These are phyloP conservation scores for Neofusicoccum umdonicola DNA, from an alignment of 2,329 filamentous ascomycete genomes.

Conservation along the genomic window DNA sequence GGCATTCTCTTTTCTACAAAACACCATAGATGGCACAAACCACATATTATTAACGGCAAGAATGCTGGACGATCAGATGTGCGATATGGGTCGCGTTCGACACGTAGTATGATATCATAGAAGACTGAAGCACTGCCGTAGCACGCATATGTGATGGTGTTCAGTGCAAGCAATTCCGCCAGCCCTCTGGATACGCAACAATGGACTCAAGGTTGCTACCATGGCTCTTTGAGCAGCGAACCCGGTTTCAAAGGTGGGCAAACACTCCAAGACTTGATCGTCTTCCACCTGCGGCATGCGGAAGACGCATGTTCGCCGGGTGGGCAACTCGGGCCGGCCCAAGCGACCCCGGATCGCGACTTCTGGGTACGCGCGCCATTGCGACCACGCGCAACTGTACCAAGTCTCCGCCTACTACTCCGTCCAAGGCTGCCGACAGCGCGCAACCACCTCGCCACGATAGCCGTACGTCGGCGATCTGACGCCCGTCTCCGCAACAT, in stretches of 20 bases:
- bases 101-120: too few species aligned
- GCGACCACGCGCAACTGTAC: background rate
- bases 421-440: background rate
- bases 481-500: background rate
- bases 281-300: background rate
- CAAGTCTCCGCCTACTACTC: too few species aligned
- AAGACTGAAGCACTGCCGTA: too few species aligned
- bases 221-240: background rate
- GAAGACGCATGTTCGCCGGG: slow-evolving; percentile 2
- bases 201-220: background rate
- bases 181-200: too few species aligned
- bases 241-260: background rate
- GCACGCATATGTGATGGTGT: too few species aligned
- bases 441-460: too few species aligned
- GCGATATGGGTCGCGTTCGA: too few species aligned
- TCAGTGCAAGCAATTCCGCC: too few species aligned
- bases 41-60: slow-evolving; percentile 7
- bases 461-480: background rate
- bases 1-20: background rate
- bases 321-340: slow-evolving; percentile 12
- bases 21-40: slow-evolving; percentile 15
- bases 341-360: slow-evolving; percentile 5
- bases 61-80: background rate
- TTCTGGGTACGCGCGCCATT: background rate
- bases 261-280: background rate